Evolutionary conservation across 257 asterid genomes (phyloP), one percentile per base, ranked within the genome.

Genomic region (Gentiana macrophylla): DNA sequence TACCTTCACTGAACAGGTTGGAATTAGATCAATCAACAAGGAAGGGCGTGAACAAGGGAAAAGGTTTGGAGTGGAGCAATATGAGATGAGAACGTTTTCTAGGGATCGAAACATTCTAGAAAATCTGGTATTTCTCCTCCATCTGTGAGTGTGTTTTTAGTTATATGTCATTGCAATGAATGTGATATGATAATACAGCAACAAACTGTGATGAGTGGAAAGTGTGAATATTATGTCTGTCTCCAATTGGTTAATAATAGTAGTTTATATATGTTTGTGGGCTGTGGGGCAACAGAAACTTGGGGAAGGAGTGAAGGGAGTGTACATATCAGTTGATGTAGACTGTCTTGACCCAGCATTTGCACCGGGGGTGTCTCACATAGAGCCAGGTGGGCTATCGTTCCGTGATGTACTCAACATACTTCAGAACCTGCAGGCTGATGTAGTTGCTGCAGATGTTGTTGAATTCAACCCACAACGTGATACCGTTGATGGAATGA

Each of bases 1-100:
- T 41, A 24, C 9, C 24, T 32, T 9, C 68, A 62, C 57, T 78
- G 73, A 75, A 74, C 82, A 92, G 98, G 97, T 88, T 47, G 99
- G 99, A 52, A 83, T 92, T 55, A 88, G 99, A 79, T 92, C 97
- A 47, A 92, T 92, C 61, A 85, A 67, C 4, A 74, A 79, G 67
- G 99, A 92, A 86, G 99, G 99, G 6, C 84, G 97, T 36, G 97
- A 92, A 55, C 99, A 92, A 73, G 99, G 94, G 67, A 88, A 92
- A 74, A 84, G 80, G 61, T 92, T 88, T 58, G 99, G 97, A 6
- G 97, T 88, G 48, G 99, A 92, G 89, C 99, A 88, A 75, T 88
- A 77, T 60, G 99, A 92, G 80, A 92, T 92, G 99, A 74, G 86
- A 13, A 88, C 97, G 34, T 92, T 83, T 77, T 88, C 94, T 12